Evolutionary conservation across 139 green algal genomes (phyloP), one percentile per base, ranked within the genome.

Genomic region (Diplosphaera chodatii): DNA sequence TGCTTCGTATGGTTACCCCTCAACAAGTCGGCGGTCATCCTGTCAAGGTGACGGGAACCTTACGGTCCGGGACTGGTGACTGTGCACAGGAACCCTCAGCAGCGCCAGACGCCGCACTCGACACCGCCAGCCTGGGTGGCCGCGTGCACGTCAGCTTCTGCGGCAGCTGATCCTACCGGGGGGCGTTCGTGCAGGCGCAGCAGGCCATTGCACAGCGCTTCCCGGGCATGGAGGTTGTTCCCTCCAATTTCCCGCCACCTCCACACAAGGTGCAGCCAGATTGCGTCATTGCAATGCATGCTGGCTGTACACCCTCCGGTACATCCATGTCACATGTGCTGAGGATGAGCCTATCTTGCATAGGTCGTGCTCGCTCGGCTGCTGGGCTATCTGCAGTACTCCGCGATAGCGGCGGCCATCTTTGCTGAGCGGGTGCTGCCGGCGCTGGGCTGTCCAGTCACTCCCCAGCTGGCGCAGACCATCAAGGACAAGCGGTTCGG

Each of bases 141-240:
- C 64, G 67, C 2, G 77, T 91, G 25, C 77, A 85, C 55, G 80
- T 92, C 28, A 66, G 68, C 13, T 93, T 82, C 74, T 93, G 87
- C 70, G 82, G 69, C 34, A 77, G 37, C 67, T 93, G 88, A 93
- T 85, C 77, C 56, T 88, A 83, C 77, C 85, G 85, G 76, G 81
- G 83, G 25, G 86, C 83, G 74, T 89, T 89, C 64, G 78, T 86
- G 75, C 88, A 93, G 74, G 76, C 85, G 22, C 41, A 77, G 64
- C 69, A 88, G 71, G 72, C 63, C 13, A 67, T 92, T 40, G 37
- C 48, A 62, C 70, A 86, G 63, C 75, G 64, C 55, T 87, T 84
- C 32, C 75, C 79, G 23, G 71, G 77, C 48, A 56, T 92, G 31
- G 67, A 82, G 63, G 74, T 94, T 5, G 10, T 76, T 1, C 70